phyloP scores from a whole-genome alignment of 2,329 filamentous ascomycete species.

The Fusarium gaditjirri region DNA sequence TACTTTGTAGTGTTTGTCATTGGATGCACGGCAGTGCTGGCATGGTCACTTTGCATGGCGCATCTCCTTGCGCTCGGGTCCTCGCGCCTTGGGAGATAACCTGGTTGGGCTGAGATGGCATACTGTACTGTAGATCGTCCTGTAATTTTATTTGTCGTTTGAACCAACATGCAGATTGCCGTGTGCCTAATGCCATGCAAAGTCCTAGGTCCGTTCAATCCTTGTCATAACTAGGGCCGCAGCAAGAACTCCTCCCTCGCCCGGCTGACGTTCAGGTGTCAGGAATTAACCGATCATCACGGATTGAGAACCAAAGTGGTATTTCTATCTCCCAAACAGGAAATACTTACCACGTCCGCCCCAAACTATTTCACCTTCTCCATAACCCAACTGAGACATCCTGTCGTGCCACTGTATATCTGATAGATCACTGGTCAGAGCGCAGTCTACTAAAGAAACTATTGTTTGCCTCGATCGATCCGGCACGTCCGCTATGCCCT shows the following conservation, averaged over 20 bases:
- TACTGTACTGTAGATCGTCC: background rate
- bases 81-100: background rate
- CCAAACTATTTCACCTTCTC: background rate
- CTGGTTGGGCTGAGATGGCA: background rate
- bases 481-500: background rate
- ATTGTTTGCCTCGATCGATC: slow-evolving; percentile 3
- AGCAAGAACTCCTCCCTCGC: background rate
- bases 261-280: background rate
- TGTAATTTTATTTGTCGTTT: background rate
- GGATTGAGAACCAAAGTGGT: background rate
- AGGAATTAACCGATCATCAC: background rate
- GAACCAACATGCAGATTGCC: background rate
- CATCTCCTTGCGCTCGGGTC: background rate
- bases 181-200: background rate
- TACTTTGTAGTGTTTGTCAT: slow-evolving; percentile 40
- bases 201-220: background rate
- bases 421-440: background rate
- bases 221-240: background rate
- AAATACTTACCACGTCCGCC: background rate
- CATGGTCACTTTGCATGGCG: background rate
- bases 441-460: background rate
- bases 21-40: slow-evolving; percentile 7
- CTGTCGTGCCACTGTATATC: background rate
- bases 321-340: background rate
- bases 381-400: slow-evolving; percentile 9